Evolutionary conservation across 257 asterid species (phyloP).

Genomic region (Penstemon eatonii): DNA sequence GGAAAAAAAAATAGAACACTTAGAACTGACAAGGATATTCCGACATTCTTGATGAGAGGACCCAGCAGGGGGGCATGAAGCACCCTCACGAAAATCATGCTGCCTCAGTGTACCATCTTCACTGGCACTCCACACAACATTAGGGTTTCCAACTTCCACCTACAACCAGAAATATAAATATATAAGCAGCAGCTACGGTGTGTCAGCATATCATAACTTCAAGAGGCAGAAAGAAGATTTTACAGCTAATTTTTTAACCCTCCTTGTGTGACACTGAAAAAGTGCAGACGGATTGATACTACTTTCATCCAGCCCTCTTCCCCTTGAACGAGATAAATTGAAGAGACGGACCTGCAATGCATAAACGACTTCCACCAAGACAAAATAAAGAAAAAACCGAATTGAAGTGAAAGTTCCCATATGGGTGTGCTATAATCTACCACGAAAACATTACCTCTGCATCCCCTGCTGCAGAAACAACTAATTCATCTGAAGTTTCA

Average conservation of each 20-base stretch:
- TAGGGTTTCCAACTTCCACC: constrained; percentile 97
- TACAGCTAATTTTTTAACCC: constrained; percentile 98
- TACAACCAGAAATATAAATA: constrained; percentile 32
- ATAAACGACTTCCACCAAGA: constrained; percentile 19
- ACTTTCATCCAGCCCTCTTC: constrained; percentile 52
- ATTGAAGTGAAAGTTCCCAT: constrained; percentile 7
- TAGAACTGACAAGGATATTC: constrained; percentile 81
- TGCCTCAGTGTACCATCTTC: constrained; percentile 99
- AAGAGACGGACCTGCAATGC: constrained; percentile 86
- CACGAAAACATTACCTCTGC: constrained; percentile 67
- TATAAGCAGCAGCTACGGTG: constrained; percentile 21
- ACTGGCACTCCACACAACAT: constrained; percentile 99
- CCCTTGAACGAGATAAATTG: constrained; percentile 65
- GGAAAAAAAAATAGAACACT: not conserved
- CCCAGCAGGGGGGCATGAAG: constrained; percentile 93
- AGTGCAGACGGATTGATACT: constrained; percentile 61
- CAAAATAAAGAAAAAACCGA: constrained; percentile 16
- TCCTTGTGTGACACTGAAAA: constrained; percentile 86
- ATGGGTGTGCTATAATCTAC: constrained; percentile 16
- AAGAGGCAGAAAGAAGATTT: constrained; percentile 33
- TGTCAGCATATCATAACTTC: constrained; percentile 23
- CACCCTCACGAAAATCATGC: constrained; percentile 96
- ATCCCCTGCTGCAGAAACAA: constrained; percentile 98
- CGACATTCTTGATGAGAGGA: constrained; percentile 94
- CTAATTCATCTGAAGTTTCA: constrained; percentile 88